Evolutionary conservation across 2,329 filamentous ascomycete genomes (phyloP).

Genomic region (Alternaria solani): DNA sequence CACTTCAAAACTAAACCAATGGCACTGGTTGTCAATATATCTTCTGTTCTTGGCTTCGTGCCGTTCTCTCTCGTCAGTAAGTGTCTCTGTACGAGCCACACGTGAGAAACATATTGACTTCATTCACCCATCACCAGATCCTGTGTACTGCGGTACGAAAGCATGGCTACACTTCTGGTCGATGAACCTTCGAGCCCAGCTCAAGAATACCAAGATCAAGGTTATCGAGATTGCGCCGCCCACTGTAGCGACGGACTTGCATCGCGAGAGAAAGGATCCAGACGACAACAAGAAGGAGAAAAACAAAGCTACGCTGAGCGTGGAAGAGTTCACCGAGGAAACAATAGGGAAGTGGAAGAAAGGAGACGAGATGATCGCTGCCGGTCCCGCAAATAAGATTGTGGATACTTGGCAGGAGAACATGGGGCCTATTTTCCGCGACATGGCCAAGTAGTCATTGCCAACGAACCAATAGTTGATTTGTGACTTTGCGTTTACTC

Average conservation of each 20-base stretch:
- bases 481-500: neutral
- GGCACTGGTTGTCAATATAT: slow-evolving; percentile 63
- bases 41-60: slow-evolving; percentile 62
- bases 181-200: slow-evolving; percentile 63
- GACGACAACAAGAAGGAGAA: slow-evolving; percentile 68
- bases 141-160: slow-evolving; percentile 68
- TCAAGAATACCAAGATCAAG: slow-evolving; percentile 54
- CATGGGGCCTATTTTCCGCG: slow-evolving; percentile 48
- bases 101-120: neutral
- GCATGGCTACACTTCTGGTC: slow-evolving; percentile 66
- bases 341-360: slow-evolving; percentile 56
- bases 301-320: slow-evolving; percentile 58
- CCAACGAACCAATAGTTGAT: slow-evolving; percentile 22
- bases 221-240: slow-evolving; percentile 67
- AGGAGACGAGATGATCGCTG: slow-evolving; percentile 60
- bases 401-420: slow-evolving; percentile 55
- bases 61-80: slow-evolving; percentile 61
- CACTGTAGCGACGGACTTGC: slow-evolving; percentile 63
- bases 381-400: slow-evolving; percentile 54
- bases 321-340: slow-evolving; percentile 65
- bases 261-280: slow-evolving; percentile 64
- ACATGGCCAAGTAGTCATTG: slow-evolving; percentile 3
- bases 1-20: slow-evolving; percentile 58
- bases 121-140: slow-evolving; percentile 45
- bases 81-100: neutral